phyloP scores from a whole-genome alignment of 1,139 yeast species.

The Ashbya aceris region DNA sequence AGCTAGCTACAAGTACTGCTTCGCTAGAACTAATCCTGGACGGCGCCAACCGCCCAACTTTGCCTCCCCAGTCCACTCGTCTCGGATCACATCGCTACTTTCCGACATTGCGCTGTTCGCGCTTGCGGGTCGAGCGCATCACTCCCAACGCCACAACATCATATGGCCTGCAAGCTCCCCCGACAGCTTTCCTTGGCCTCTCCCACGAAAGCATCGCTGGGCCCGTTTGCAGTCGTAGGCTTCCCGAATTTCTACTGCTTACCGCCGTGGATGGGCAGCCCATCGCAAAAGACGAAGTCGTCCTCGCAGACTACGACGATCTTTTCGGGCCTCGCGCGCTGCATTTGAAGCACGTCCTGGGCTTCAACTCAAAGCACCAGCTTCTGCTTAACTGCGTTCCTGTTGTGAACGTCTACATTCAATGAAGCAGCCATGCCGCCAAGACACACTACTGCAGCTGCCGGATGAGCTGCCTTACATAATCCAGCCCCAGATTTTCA shows the following conservation, averaged over 20 bases:
- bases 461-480: too few relatives aligned
- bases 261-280: slow-evolving; percentile 17
- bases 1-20: slow-evolving; percentile 7
- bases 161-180: slow-evolving; percentile 13
- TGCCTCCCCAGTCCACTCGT: background rate
- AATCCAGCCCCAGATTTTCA: too few relatives aligned
- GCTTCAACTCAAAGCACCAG: slow-evolving; percentile 15
- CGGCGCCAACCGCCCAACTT: slow-evolving; percentile 6
- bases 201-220: background rate
- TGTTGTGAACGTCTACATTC: slow-evolving; percentile 14
- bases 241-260: slow-evolving; percentile 11
- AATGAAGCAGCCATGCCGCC: background rate
- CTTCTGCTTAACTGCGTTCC: slow-evolving; percentile 22
- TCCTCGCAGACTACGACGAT: slow-evolving; percentile 10
- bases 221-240: slow-evolving; percentile 6
- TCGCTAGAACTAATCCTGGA: slow-evolving; percentile 7
- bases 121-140: slow-evolving; percentile 18
- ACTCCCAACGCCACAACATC: slow-evolving; percentile 13
- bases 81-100: slow-evolving; percentile 5
- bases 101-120: slow-evolving; percentile 14
- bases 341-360: background rate
- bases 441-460: too few relatives aligned
- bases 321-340: slow-evolving; percentile 7
- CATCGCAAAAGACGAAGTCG: slow-evolving; percentile 11
- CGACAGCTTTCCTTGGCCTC: slow-evolving; percentile 1